A percentile compares a stretch with the other conserved stretches of the same genome.
phyloP scores from a whole-genome alignment of 2,329 filamentous ascomycete genomes.

The Pseudogymnoascus sp. region DNA sequence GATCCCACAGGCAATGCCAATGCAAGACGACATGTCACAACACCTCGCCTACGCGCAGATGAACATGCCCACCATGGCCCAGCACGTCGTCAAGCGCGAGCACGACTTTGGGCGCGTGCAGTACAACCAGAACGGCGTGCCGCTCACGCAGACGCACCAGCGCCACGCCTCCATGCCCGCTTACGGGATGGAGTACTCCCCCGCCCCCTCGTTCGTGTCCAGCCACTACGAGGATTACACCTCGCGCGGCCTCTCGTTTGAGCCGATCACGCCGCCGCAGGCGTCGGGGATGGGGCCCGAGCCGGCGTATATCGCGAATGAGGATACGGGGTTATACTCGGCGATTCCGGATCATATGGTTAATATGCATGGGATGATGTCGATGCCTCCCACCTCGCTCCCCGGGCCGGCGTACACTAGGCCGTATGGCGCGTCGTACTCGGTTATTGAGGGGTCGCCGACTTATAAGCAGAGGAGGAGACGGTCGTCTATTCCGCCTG shows the following conservation, averaged over 20 bases:
- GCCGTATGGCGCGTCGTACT: conserved; percentile 62
- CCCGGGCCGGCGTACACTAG: conserved; percentile 68
- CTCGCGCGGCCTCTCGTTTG: conserved; percentile 79
- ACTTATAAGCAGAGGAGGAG: conserved; percentile 97
- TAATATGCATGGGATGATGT: conserved; percentile 80
- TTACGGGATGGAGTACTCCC: conserved; percentile 91
- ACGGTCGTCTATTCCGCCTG: conserved; percentile 82
- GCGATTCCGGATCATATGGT: conserved; percentile 85
- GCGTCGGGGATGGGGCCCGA: conserved; percentile 71
- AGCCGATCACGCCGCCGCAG: conserved; percentile 92
- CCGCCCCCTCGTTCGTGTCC: conserved; percentile 95
- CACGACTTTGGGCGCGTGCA: conserved; percentile 72
- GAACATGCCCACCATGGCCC: conserved; percentile 61
- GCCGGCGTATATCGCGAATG: conserved; percentile 94
- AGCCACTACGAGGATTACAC: conserved; percentile 98
- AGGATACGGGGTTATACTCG: conserved; percentile 92
- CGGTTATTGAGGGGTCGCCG: conserved; percentile 92
- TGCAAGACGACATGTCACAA: conserved; percentile 50
- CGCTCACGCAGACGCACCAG: conserved; percentile 74
- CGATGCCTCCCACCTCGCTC: conserved; percentile 78
- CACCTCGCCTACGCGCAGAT: conserved; percentile 61
- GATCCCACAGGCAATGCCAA: conserved; percentile 52
- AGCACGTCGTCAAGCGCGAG: conserved; percentile 78
- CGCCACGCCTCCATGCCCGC: conserved; percentile 98
- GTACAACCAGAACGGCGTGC: conserved; percentile 87